A percentile compares a stretch with the other conserved stretches of the same genome.
These are phyloP conservation scores for Haplosporangium gracile DNA, from an alignment of 192 early-diverging fungal genomes.

Conservation along the genomic window DNA sequence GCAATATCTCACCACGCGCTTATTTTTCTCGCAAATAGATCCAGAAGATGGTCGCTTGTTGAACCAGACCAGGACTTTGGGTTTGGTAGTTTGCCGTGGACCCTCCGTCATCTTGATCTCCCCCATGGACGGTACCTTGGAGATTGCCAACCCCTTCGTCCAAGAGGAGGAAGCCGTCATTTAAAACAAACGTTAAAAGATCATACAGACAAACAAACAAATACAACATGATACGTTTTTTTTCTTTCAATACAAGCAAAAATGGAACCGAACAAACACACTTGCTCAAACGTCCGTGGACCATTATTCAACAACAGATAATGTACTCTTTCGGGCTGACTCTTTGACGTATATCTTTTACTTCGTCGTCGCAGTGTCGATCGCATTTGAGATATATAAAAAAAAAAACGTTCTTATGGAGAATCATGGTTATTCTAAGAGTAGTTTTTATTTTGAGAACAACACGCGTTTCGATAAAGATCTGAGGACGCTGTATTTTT, in stretches of 20 bases:
- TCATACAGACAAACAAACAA: neutral
- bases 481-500: neutral
- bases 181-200: neutral
- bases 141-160: constrained; percentile 93
- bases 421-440: neutral
- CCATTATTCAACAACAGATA: too few species aligned
- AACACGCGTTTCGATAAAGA: constrained; percentile 6
- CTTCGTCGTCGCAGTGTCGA: too few species aligned
- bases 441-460: neutral
- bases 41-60: constrained; percentile 58
- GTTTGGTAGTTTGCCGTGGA: constrained; percentile 91
- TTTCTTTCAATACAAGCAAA: neutral
- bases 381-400: too few species aligned
- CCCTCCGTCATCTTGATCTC: constrained; percentile 92
- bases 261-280: too few species aligned
- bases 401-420: too few species aligned
- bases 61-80: constrained; percentile 77
- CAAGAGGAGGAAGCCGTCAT: constrained; percentile 48
- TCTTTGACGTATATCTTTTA: too few species aligned
- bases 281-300: too few species aligned
- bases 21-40: constrained; percentile 19
- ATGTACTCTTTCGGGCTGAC: too few species aligned
- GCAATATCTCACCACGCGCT: neutral
- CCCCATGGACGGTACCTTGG: constrained; percentile 89
- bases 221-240: neutral